Evolutionary conservation across 768 basidiomycete species (phyloP).

Genomic region (Lyophyllum decastes): DNA sequence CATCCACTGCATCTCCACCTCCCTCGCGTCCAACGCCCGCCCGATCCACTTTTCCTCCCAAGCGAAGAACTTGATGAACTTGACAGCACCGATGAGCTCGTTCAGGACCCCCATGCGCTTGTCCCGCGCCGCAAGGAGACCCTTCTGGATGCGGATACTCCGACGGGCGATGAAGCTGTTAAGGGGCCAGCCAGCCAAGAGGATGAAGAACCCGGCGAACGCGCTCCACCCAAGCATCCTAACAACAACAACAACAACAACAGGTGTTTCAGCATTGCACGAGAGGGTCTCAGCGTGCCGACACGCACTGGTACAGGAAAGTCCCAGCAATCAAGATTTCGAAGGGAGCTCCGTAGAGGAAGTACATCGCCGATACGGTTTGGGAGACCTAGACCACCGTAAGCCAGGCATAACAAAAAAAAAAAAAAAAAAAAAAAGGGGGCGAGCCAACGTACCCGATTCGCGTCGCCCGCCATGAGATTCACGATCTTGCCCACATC

Average conservation of each 20-base stretch:
- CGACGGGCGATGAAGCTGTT: slow-evolving; percentile 67
- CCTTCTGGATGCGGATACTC: slow-evolving; percentile 61
- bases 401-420: background rate
- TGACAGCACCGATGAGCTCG: slow-evolving; percentile 75
- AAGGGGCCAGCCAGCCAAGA: slow-evolving; percentile 68
- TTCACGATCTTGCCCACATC: slow-evolving; percentile 91
- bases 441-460: slow-evolving; percentile 36
- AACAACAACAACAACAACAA: background rate
- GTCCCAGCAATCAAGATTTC: slow-evolving; percentile 72
- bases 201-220: slow-evolving; percentile 73
- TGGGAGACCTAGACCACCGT: slow-evolving; percentile 40
- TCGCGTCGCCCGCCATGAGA: slow-evolving; percentile 82
- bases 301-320: slow-evolving; percentile 75
- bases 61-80: slow-evolving; percentile 84
- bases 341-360: slow-evolving; percentile 76
- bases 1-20: slow-evolving; percentile 76
- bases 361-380: slow-evolving; percentile 58
- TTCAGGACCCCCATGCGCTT: slow-evolving; percentile 78
- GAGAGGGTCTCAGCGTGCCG: background rate
- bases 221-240: slow-evolving; percentile 71
- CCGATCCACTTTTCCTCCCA: slow-evolving; percentile 80
- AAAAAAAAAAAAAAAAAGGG: too few relatives aligned
- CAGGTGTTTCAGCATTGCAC: background rate
- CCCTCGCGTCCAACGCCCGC: slow-evolving; percentile 62
- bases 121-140: slow-evolving; percentile 62